Conservation (phyloP, 2,329 filamentous ascomycete genomes). For the Exophiala dermatitidis region DNA sequence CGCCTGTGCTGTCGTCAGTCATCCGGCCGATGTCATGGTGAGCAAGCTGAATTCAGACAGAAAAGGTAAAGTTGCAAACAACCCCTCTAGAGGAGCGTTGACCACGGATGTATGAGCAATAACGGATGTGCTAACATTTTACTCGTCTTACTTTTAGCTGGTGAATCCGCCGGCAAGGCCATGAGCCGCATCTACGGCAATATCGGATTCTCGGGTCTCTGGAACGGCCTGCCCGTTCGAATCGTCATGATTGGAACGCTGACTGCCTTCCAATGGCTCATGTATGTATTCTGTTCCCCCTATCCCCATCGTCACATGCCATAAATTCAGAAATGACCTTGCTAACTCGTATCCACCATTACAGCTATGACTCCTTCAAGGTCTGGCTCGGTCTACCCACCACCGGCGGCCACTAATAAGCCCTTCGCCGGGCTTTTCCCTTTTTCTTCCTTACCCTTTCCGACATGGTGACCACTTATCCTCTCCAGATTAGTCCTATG, state of each 20-base stretch:
- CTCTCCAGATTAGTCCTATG: too few species aligned
- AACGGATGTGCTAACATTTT: not conserved
- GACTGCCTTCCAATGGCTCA: conserved; percentile 27
- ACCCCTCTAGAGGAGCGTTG: not conserved
- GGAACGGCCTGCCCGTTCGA: conserved; percentile 78
- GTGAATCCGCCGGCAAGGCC: conserved; percentile 72
- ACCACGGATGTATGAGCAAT: not conserved
- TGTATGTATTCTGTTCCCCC: conserved; percentile 11
- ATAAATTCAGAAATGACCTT: not conserved
- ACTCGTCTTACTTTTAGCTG: conserved; percentile 36
- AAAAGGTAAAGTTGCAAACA: conserved; percentile 18
- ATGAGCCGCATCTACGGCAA: conserved; percentile 74
- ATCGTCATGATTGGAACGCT: conserved; percentile 85
- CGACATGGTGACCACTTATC: too few species aligned
- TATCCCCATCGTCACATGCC: not conserved
- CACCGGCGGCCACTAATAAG: conserved; percentile 57
- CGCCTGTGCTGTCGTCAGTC: conserved; percentile 73
- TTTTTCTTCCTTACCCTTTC: too few species aligned
- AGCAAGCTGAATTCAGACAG: conserved; percentile 82
- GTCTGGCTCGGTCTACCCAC: conserved; percentile 78
- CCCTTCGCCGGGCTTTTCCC: too few species aligned
- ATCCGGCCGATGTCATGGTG: conserved; percentile 82
- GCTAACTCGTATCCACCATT: not conserved
- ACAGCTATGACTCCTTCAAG: conserved; percentile 74
- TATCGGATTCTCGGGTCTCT: conserved; percentile 79